Conservation (phyloP, 768 basidiomycete species). For the Termitomyces sp. region DNA sequence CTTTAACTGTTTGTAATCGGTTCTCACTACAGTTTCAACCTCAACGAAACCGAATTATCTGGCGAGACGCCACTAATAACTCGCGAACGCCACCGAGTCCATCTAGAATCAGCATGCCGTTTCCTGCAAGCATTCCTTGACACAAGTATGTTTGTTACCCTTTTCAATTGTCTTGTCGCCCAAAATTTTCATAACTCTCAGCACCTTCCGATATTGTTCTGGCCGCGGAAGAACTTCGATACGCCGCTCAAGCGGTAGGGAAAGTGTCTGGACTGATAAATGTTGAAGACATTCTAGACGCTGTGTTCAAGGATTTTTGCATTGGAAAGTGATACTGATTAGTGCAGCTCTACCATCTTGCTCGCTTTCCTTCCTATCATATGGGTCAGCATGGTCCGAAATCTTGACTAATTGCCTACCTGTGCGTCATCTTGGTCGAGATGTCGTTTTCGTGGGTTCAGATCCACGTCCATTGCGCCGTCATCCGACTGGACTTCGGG, state of each 20-base stretch:
- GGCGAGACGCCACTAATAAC: conserved; percentile 64
- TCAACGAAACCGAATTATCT: conserved; percentile 21
- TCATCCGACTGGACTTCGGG: conserved; percentile 7
- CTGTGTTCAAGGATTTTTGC: conserved; percentile 84
- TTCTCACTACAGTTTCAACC: conserved; percentile 23
- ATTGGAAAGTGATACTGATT: conserved; percentile 59
- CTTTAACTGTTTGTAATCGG: background rate
- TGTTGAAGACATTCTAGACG: conserved; percentile 80
- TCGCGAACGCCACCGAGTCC: conserved; percentile 74
- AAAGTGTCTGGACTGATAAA: conserved; percentile 79
- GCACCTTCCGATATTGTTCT: conserved; percentile 72
- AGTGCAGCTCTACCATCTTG: conserved; percentile 8
- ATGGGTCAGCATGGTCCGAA: background rate
- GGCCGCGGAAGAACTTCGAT: conserved; percentile 85
- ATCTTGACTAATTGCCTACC: conserved; percentile 10
- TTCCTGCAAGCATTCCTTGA: conserved; percentile 64
- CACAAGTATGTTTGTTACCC: conserved; percentile 14
- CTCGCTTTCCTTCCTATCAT: conserved; percentile 18
- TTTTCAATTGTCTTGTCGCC: background rate
- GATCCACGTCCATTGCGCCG: conserved; percentile 27
- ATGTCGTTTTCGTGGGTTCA: conserved; percentile 18
- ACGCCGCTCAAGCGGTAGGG: conserved; percentile 81
- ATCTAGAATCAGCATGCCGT: conserved; percentile 61
- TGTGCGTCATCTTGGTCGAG: conserved; percentile 22
- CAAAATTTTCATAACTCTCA: conserved; percentile 22